Evolutionary conservation across 2,329 filamentous ascomycete species (phyloP).

Genomic region (Aspergillus spinulosporus): DNA sequence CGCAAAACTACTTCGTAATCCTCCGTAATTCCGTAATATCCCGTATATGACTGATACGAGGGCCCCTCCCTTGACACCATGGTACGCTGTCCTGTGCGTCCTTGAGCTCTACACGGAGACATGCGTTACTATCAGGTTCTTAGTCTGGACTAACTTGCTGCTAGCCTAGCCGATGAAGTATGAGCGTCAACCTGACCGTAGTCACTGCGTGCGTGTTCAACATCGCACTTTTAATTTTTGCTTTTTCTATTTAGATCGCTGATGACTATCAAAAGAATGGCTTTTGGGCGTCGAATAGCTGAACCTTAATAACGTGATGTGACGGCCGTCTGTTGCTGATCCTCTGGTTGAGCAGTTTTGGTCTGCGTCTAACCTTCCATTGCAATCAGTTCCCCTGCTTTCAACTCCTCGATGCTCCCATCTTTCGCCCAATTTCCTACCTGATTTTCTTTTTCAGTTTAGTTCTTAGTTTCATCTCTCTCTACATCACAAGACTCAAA

Average conservation of each 20-base stretch:
- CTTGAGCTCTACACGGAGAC: not conserved
- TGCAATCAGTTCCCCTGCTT: not conserved
- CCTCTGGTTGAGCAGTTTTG: not conserved
- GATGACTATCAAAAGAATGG: not conserved
- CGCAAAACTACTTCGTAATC: constrained; percentile 8
- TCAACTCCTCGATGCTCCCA: not conserved
- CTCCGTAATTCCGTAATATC: no score
- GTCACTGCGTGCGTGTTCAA: not conserved
- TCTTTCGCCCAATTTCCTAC: not conserved
- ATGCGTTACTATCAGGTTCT: not conserved
- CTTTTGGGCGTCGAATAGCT: not conserved
- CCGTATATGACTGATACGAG: not conserved
- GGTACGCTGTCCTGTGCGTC: not conserved
- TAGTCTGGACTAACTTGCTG: not conserved
- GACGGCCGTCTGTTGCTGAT: constrained; percentile 1
- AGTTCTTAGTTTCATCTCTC: not conserved
- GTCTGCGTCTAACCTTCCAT: not conserved
- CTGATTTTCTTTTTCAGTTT: not conserved
- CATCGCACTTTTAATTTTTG: not conserved
- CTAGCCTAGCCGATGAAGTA: not conserved
- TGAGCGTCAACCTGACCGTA: not conserved
- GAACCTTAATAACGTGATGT: not conserved
- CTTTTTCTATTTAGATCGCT: not conserved
- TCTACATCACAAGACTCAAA: not conserved
- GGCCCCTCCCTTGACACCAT: not conserved